Evolutionary conservation across 495 filamentous ascomycete species (phyloP).

Genomic region (Entonaema liquescens): DNA sequence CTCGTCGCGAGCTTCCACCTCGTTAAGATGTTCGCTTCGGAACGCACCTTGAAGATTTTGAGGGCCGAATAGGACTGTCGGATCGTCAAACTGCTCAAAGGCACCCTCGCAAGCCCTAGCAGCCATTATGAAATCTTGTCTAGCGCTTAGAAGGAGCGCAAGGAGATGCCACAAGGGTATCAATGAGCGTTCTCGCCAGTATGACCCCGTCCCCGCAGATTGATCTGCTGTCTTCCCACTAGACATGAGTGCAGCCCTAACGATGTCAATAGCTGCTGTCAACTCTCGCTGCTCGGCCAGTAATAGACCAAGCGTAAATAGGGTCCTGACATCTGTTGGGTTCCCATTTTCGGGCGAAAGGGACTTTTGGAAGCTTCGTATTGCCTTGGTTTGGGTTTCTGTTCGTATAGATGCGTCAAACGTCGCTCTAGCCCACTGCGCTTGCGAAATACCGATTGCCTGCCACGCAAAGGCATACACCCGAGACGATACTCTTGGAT

Average conservation of each 20-base stretch:
- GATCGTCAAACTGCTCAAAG: slow-evolving; percentile 81
- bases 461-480: slow-evolving; percentile 75
- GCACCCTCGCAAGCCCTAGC: slow-evolving; percentile 84
- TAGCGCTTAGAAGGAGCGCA: slow-evolving; percentile 82
- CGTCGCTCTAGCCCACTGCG: slow-evolving; percentile 85
- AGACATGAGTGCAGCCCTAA: slow-evolving; percentile 65
- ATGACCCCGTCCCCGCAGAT: slow-evolving; percentile 50
- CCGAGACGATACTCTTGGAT: slow-evolving; percentile 56
- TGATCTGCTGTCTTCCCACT: slow-evolving; percentile 50
- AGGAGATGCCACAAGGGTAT: slow-evolving; percentile 87
- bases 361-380: slow-evolving; percentile 75
- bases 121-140: slow-evolving; percentile 83
- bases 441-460: slow-evolving; percentile 82
- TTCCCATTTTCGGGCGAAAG: slow-evolving; percentile 69
- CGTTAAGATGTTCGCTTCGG: slow-evolving; percentile 64
- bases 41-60: slow-evolving; percentile 54
- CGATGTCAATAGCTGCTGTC: slow-evolving; percentile 75
- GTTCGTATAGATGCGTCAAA: slow-evolving; percentile 72
- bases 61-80: slow-evolving; percentile 64
- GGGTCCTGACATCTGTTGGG: slow-evolving; percentile 69
- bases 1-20: slow-evolving; percentile 50
- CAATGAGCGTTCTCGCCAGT: slow-evolving; percentile 63
- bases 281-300: slow-evolving; percentile 84
- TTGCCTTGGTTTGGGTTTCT: slow-evolving; percentile 75
- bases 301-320: slow-evolving; percentile 81